Evolutionary conservation across 768 basidiomycete species (phyloP).

Genomic region (Cyclocybe aegerita): DNA sequence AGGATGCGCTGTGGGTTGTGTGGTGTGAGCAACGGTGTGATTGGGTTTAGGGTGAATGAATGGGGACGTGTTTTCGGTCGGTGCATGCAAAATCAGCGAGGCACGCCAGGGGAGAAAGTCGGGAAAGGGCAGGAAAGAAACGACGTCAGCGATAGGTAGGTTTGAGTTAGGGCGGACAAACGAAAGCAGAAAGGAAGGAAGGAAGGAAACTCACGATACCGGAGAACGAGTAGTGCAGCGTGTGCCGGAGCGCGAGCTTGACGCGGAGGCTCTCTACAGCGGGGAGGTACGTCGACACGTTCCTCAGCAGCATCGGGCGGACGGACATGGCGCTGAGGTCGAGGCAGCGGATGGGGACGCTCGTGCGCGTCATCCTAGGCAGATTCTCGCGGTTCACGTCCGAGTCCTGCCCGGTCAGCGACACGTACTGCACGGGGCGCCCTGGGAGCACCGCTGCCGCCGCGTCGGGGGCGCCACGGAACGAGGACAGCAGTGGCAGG

Average conservation of each 20-base stretch:
- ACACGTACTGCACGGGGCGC: slow-evolving; percentile 54
- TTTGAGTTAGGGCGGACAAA: slow-evolving; percentile 8
- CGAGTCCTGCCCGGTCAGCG: slow-evolving; percentile 56
- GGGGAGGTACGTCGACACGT: slow-evolving; percentile 51
- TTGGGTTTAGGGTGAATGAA: background rate
- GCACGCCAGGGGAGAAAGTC: slow-evolving; percentile 1
- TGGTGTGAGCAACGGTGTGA: slow-evolving; percentile 6
- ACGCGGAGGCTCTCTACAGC: slow-evolving; percentile 52
- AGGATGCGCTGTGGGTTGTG: slow-evolving; percentile 53
- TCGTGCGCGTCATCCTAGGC: slow-evolving; percentile 45
- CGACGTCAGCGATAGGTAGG: slow-evolving; percentile 1
- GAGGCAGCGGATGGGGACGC: slow-evolving; percentile 47
- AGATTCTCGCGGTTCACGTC: slow-evolving; percentile 54
- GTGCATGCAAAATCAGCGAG: background rate
- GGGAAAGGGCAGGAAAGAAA: background rate
- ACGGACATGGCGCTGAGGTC: slow-evolving; percentile 62
- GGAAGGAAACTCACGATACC: slow-evolving; percentile 55
- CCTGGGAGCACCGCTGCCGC: slow-evolving; percentile 62
- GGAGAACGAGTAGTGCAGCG: slow-evolving; percentile 60
- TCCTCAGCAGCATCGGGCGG: slow-evolving; percentile 55
- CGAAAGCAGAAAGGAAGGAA: slow-evolving; percentile 9
- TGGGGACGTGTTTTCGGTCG: background rate
- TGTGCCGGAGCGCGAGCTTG: slow-evolving; percentile 61
- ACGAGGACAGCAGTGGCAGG: slow-evolving; percentile 49
- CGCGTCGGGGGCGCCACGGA: slow-evolving; percentile 60